Conservation (phyloP, 2,329 filamentous ascomycete genomes). For the Stachybotrys chartarum region DNA sequence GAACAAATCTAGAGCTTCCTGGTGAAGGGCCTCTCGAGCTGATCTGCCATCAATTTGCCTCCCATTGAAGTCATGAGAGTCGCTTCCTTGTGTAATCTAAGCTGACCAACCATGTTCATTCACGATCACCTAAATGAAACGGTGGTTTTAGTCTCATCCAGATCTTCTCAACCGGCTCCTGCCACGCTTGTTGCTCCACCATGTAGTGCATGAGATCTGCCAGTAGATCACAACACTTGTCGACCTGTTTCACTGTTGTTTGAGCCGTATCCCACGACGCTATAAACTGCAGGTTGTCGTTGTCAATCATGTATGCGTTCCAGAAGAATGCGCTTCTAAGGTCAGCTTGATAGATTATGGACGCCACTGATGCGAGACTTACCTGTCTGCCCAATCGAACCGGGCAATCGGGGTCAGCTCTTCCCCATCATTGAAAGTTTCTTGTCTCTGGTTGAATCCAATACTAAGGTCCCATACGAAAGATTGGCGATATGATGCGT, state of each 20-base stretch:
- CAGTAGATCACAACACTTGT: constrained; percentile 20
- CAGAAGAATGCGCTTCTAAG: constrained; percentile 23
- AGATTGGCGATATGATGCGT: constrained; percentile 27
- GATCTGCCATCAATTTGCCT: no score
- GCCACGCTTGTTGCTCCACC: neutral
- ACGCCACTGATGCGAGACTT: constrained; percentile 6
- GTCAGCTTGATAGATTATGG: neutral
- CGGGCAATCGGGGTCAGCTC: constrained; percentile 21
- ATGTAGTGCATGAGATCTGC: constrained; percentile 16
- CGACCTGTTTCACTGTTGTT: constrained; percentile 23
- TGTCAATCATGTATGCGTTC: constrained; percentile 29
- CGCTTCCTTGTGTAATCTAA: no score
- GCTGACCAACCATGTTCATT: no score
- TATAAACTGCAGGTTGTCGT: constrained; percentile 23
- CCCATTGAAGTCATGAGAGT: no score
- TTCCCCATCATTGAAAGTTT: constrained; percentile 10
- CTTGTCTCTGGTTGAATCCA: constrained; percentile 13
- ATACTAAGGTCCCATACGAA: constrained; percentile 32
- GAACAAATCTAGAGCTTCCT: no score
- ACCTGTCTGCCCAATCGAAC: constrained; percentile 32
- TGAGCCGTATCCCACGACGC: constrained; percentile 34
- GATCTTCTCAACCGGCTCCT: neutral
- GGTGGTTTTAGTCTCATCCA: no score
- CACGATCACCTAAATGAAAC: no score
- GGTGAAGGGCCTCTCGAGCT: no score